These are phyloP conservation scores for Aspergillus spinulosporus DNA, from an alignment of 2,329 filamentous ascomycete species.

Conservation along the genomic window DNA sequence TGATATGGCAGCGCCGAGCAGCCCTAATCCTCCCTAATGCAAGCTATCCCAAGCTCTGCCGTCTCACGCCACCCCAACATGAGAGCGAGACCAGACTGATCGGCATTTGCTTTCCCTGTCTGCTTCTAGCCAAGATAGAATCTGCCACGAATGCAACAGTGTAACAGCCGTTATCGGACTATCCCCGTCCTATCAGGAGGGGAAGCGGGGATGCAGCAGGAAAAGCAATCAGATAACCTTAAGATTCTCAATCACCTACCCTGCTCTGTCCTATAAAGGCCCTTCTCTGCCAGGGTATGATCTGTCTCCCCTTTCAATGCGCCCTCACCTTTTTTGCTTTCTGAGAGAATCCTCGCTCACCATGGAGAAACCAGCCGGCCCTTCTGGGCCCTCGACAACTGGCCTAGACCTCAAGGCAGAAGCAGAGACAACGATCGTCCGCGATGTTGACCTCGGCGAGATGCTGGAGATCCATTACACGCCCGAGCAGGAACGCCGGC, in stretches of 20 bases:
- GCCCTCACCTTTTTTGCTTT: not conserved
- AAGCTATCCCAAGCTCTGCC: not conserved
- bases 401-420: slow-evolving; percentile 1
- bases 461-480: slow-evolving; percentile 8
- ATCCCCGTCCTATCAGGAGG: not conserved
- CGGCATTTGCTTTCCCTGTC: not conserved
- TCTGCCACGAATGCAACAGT: not conserved
- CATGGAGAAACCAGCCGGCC: not conserved
- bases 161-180: not conserved
- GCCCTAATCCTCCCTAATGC: slow-evolving; percentile 1
- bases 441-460: slow-evolving; percentile 9
- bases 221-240: slow-evolving; percentile 4
- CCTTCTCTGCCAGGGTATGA: no score
- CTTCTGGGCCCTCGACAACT: not conserved
- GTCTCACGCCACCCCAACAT: not conserved
- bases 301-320: not conserved
- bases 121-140: no score
- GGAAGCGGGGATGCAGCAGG: not conserved
- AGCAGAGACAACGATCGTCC: slow-evolving; percentile 1
- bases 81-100: not conserved
- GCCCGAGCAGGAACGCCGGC: slow-evolving; percentile 8
- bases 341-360: not conserved
- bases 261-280: not conserved
- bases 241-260: no score
- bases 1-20: not conserved